Conservation (phyloP, 2,329 filamentous ascomycete species). For the Aspergillus pseudoglaucus region DNA sequence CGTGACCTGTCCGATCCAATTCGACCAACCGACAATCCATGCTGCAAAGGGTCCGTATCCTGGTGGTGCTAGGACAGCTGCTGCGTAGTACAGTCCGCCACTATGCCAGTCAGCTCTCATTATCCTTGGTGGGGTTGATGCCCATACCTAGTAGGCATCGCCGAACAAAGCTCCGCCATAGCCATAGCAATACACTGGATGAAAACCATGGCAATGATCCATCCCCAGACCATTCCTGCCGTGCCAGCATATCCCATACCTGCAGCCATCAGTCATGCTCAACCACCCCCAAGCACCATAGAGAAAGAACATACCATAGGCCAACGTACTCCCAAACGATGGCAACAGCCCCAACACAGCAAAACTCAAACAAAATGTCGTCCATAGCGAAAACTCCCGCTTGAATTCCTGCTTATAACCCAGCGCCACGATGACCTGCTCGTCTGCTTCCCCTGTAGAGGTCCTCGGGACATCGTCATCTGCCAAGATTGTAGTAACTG, state of each 20-base stretch:
- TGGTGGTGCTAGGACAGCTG: slow-evolving; percentile 62
- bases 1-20: slow-evolving; percentile 63
- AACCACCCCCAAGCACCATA: not conserved
- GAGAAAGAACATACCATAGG: slow-evolving; percentile 50
- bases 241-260: slow-evolving; percentile 51
- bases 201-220: slow-evolving; percentile 65
- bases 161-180: slow-evolving; percentile 66
- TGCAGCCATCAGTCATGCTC: slow-evolving; percentile 4
- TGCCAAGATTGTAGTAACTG: slow-evolving; percentile 30
- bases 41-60: slow-evolving; percentile 61
- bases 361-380: slow-evolving; percentile 68
- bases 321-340: slow-evolving; percentile 64
- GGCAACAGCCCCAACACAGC: slow-evolving; percentile 65
- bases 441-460: slow-evolving; percentile 33
- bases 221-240: slow-evolving; percentile 68
- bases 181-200: slow-evolving; percentile 64
- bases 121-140: not conserved
- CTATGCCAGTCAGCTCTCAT: slow-evolving; percentile 17
- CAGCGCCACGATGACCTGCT: slow-evolving; percentile 36
- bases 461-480: slow-evolving; percentile 33
- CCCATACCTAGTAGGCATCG: slow-evolving; percentile 59
- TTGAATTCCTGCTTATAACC: slow-evolving; percentile 58
- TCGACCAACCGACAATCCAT: slow-evolving; percentile 65
- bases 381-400: slow-evolving; percentile 67
- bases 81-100: slow-evolving; percentile 67